Evolutionary conservation across 2,329 filamentous ascomycete species (phyloP).

Genomic region (Sphaerostilbella broomeana): DNA sequence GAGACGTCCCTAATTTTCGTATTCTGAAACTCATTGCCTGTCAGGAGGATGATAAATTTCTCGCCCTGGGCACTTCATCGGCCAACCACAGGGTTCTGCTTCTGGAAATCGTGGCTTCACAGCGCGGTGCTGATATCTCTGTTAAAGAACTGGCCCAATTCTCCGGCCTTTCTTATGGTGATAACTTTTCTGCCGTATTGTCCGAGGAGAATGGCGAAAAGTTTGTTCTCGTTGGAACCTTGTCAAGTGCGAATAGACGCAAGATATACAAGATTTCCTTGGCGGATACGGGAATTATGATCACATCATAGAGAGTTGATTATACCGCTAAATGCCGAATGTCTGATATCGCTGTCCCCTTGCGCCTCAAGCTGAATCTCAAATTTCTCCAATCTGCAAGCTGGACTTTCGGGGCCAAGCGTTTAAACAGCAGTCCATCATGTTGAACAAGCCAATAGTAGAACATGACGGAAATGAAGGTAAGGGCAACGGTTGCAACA

Average conservation of each 20-base stretch:
- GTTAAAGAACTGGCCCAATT: slow-evolving; percentile 15
- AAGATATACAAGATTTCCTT: slow-evolving; percentile 2
- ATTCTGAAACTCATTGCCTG: slow-evolving; percentile 22
- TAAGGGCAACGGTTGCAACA: slow-evolving; percentile 24
- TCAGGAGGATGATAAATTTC: slow-evolving; percentile 17
- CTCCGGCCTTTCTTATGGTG: slow-evolving; percentile 14
- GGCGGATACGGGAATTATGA: neutral
- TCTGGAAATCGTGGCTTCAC: slow-evolving; percentile 18
- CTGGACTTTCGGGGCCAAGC: slow-evolving; percentile 18
- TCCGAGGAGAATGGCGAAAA: slow-evolving; percentile 2
- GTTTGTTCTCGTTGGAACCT: slow-evolving; percentile 3
- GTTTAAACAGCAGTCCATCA: slow-evolving; percentile 18
- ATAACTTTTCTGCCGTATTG: slow-evolving; percentile 17
- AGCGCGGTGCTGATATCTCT: slow-evolving; percentile 1
- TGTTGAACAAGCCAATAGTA: slow-evolving; percentile 24
- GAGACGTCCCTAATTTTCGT: slow-evolving; percentile 22
- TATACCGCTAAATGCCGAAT: neutral
- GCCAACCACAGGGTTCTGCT: slow-evolving; percentile 20
- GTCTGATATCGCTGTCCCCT: neutral
- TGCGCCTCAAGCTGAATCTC: neutral
- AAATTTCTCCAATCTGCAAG: neutral
- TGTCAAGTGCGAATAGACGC: slow-evolving; percentile 1
- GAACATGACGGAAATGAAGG: slow-evolving; percentile 25
- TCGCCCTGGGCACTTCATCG: slow-evolving; percentile 19
- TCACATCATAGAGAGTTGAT: neutral